Conservation (phyloP, 106 monocot genomes). For the Dactylorhiza incarnata region DNA sequence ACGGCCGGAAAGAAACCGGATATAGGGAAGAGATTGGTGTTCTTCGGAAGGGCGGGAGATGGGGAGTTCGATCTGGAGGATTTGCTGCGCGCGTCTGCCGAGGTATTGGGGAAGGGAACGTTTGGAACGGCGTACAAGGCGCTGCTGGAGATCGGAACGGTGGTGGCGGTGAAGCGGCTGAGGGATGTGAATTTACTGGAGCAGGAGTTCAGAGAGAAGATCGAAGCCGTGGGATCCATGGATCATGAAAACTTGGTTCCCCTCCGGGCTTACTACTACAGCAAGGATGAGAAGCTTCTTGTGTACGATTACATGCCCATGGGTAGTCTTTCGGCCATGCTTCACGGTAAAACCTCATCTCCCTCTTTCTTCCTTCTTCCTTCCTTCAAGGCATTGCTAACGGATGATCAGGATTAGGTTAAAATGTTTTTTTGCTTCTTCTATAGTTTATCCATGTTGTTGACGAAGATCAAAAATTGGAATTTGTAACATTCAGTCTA, state of each 20-base stretch:
- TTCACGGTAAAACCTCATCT: conserved; percentile 12
- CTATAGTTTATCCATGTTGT: too few relatives aligned
- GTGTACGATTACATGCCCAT: conserved; percentile 18
- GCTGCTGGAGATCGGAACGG: conserved; percentile 16
- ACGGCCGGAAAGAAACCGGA: background rate
- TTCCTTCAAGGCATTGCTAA: background rate
- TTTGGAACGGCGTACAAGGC: conserved; percentile 29
- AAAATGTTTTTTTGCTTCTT: background rate
- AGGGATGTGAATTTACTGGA: conserved; percentile 19
- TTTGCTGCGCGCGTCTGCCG: conserved; percentile 24
- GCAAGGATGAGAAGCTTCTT: conserved; percentile 27
- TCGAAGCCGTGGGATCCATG: conserved; percentile 17
- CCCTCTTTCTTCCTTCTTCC: background rate
- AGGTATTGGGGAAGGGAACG: conserved; percentile 25
- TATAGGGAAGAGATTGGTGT: conserved; percentile 18
- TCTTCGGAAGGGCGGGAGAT: conserved; percentile 9
- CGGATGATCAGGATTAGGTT: background rate
- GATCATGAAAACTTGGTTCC: conserved; percentile 14
- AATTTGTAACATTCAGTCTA: background rate
- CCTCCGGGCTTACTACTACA: conserved; percentile 19
- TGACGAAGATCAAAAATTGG: background rate
- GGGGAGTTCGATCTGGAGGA: conserved; percentile 22
- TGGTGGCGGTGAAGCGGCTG: conserved; percentile 26
- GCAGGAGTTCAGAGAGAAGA: conserved; percentile 20
- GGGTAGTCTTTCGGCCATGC: conserved; percentile 18